These are phyloP conservation scores for Kwoniella shandongensis DNA, from an alignment of 768 basidiomycete species.

Conservation along the genomic window DNA sequence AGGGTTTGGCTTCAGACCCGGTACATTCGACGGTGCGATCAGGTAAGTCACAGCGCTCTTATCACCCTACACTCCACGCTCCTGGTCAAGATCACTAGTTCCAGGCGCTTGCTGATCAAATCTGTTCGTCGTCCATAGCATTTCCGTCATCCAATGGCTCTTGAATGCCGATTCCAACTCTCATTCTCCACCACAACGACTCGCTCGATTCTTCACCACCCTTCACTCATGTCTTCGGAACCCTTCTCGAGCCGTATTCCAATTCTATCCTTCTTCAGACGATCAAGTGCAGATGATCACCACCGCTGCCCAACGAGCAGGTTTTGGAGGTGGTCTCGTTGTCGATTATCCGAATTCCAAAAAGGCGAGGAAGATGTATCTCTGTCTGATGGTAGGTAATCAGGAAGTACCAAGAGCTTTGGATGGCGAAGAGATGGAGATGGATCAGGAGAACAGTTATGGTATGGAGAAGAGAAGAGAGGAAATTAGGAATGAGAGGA, in stretches of 20 bases:
- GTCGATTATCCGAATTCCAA: conserved; percentile 97
- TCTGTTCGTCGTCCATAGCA: conserved; percentile 58
- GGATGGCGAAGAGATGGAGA: conserved; percentile 57
- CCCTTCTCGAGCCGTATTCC: conserved; percentile 82
- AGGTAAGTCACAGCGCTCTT: too few relatives aligned
- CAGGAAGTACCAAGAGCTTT: conserved; percentile 77
- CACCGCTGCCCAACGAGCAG: conserved; percentile 84
- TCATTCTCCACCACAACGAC: conserved; percentile 55
- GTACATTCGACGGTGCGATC: conserved; percentile 96
- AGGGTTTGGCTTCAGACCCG: conserved; percentile 94
- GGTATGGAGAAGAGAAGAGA: conserved; percentile 31
- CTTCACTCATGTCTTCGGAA: conserved; percentile 55
- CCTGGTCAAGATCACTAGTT: too few relatives aligned
- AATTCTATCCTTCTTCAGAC: conserved; percentile 97
- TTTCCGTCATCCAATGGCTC: conserved; percentile 98
- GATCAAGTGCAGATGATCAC: conserved; percentile 96
- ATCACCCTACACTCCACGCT: too few relatives aligned
- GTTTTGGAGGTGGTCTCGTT: conserved; percentile 93
- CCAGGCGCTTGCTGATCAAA: too few relatives aligned
- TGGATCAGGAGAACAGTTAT: conserved; percentile 55
- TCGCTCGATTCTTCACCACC: conserved; percentile 83
- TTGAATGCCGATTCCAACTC: conserved; percentile 90
- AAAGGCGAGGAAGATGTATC: conserved; percentile 90
- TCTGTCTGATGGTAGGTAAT: conserved; percentile 87
- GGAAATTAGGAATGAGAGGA: conserved; percentile 66